Conservation (phyloP, 108 stramenopile genomes). For the Cyclotella atomus region DNA sequence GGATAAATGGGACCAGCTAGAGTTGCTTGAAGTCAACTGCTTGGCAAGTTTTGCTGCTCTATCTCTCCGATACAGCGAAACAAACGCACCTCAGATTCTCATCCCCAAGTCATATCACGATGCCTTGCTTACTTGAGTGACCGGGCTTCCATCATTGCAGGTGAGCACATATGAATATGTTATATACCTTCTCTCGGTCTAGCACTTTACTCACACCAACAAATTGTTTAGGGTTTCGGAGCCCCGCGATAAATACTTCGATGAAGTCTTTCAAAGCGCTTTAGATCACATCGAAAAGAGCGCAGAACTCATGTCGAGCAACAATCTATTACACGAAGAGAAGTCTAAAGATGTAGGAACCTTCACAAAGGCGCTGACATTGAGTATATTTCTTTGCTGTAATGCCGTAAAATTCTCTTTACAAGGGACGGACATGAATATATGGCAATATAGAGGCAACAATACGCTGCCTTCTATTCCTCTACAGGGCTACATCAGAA, state of each 20-base stretch:
- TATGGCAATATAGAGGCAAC: neutral
- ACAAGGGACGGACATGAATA: conserved; percentile 8
- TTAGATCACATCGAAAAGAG: conserved; percentile 21
- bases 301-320: conserved; percentile 6
- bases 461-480: conserved; percentile 18
- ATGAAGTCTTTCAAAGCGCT: conserved; percentile 16
- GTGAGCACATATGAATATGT: neutral
- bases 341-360: neutral
- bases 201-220: neutral
- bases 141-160: conserved; percentile 1
- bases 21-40: conserved; percentile 19
- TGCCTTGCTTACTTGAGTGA: conserved; percentile 5
- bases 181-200: neutral
- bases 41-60: conserved; percentile 19
- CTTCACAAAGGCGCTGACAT: conserved; percentile 10
- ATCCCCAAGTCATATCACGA: conserved; percentile 13
- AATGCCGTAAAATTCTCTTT: conserved; percentile 26
- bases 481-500: conserved; percentile 19
- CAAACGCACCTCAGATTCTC: conserved; percentile 8
- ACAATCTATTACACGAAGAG: neutral
- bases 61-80: conserved; percentile 27
- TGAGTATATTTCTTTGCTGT: conserved; percentile 23
- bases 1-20: conserved; percentile 8
- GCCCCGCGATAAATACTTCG: conserved; percentile 26
- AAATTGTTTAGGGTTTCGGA: conserved; percentile 16